These are phyloP conservation scores for Candida corydali DNA, from an alignment of 805 yeast species.

Conservation along the genomic window DNA sequence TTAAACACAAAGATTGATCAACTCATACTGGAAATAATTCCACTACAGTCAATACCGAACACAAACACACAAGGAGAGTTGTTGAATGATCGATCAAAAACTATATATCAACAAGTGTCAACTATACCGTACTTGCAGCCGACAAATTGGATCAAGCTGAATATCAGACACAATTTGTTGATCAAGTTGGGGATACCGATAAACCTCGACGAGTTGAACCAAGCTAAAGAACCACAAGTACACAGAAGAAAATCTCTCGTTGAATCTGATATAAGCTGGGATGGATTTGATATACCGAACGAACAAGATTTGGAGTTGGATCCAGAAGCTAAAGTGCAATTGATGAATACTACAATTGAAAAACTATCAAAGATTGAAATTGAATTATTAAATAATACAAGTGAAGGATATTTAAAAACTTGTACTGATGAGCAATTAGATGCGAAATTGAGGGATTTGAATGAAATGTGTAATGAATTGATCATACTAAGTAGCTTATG, in stretches of 20 bases:
- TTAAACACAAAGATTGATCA: slow-evolving; percentile 11
- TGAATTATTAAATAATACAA: slow-evolving; percentile 29
- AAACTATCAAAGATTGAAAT: slow-evolving; percentile 29
- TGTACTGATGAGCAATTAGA: slow-evolving; percentile 28
- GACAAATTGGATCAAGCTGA: slow-evolving; percentile 66
- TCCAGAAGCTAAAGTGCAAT: slow-evolving; percentile 13
- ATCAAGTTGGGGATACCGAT: slow-evolving; percentile 70
- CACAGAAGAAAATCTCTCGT: slow-evolving; percentile 18
- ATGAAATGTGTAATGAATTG: slow-evolving; percentile 22
- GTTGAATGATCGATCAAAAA: slow-evolving; percentile 31
- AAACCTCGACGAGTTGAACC: slow-evolving; percentile 52
- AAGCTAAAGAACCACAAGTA: neutral
- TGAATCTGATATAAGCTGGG: slow-evolving; percentile 33
- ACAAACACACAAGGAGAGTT: slow-evolving; percentile 5
- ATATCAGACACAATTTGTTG: slow-evolving; percentile 59
- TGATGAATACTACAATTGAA: slow-evolving; percentile 22
- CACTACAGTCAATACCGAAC: slow-evolving; percentile 1
- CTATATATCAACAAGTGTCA: slow-evolving; percentile 45
- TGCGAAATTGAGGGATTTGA: slow-evolving; percentile 32
- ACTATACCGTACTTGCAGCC: slow-evolving; percentile 48
- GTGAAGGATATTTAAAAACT: slow-evolving; percentile 8
- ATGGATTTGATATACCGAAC: slow-evolving; percentile 24
- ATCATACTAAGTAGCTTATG: slow-evolving; percentile 40
- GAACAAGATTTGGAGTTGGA: neutral
- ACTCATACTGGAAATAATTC: slow-evolving; percentile 11